These are phyloP conservation scores for Penicillium bovifimosum DNA, from an alignment of 495 filamentous ascomycete species.

Conservation along the genomic window DNA sequence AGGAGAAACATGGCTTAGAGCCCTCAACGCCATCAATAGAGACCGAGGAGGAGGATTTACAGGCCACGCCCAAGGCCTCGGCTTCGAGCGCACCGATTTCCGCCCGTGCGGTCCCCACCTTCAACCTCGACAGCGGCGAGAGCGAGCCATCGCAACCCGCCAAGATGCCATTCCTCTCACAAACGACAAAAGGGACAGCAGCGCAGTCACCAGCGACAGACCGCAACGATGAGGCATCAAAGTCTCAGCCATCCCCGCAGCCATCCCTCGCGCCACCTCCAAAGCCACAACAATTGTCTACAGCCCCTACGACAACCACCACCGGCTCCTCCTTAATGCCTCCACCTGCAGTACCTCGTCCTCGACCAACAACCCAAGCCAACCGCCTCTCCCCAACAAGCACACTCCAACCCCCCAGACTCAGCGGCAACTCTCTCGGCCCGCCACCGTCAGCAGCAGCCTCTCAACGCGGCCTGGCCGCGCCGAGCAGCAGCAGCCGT, in stretches of 20 bases:
- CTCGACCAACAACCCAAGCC: conserved; percentile 21
- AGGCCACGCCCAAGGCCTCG: conserved; percentile 47
- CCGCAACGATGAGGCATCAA: conserved; percentile 8
- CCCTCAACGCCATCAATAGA: conserved; percentile 5
- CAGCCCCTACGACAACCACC: conserved; percentile 7
- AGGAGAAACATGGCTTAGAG: conserved; percentile 6
- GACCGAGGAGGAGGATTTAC: conserved; percentile 26
- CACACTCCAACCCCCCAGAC: conserved; percentile 15
- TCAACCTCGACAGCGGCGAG: conserved; percentile 23
- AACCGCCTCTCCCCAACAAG: conserved; percentile 12
- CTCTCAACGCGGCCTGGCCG: conserved; percentile 28
- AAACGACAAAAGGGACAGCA: conserved; percentile 10
- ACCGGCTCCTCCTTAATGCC: conserved; percentile 31
- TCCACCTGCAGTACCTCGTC: conserved; percentile 31
- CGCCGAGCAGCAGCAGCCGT: conserved; percentile 22
- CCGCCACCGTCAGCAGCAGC: conserved; percentile 35
- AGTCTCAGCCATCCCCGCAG: conserved; percentile 13
- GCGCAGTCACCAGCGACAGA: not conserved
- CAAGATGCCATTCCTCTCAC: conserved; percentile 4
- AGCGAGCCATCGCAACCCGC: conserved; percentile 1
- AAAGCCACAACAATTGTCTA: conserved; percentile 9
- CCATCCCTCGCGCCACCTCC: conserved; percentile 13
- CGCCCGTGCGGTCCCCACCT: conserved; percentile 28
- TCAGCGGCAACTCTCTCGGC: conserved; percentile 15
- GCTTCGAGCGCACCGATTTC: conserved; percentile 23